Evolutionary conservation across 1,139 yeast genomes (phyloP), one percentile per base, ranked within the genome.

Genomic region (Magnusiomyces tetraspermus): DNA sequence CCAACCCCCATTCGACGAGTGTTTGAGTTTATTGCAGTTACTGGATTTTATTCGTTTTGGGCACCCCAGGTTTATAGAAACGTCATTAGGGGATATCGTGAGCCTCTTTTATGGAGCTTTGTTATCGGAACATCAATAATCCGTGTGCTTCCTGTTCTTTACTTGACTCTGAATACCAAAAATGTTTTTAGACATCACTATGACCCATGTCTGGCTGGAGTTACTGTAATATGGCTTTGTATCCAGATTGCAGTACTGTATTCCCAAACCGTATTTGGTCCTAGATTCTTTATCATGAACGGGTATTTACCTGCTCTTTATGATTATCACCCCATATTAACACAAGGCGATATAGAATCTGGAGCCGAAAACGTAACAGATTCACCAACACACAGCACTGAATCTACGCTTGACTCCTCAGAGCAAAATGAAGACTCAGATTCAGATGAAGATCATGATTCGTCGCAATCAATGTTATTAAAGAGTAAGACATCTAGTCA

Each of bases 1-100:
- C 80, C 92, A 38, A 71, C 73, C 31, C 68, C 67, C 15, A 69
- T 78, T 46, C 72, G 96, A 53, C 67, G 67, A 23, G 61, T 72
- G 2, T 79, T 82, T 63, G 96, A 88, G 63, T 80, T 77, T 55
- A 53, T 76, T 1, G 70, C 78, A 0, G 64, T 83, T 4, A 57
- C 81, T 1, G 53, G 74, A 1, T 63, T 83, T 33, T 85, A 82
- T 64, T 85, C 95, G 0, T 81, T 79, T 60, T 90, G 97, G 97
- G 60, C 85, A n/a, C 97, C 97, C 0, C 98, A 90, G 66, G 83
- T 88, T 50, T 79, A 82, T 57, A 75, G 96, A 60, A 87, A 88
- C 63, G 82, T 85, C 3, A 68, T 85, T 22, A 76, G 87, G 54
- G 92, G 92, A 26, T 54, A 50, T 23, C 71, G 83, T 52, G 71